These are phyloP conservation scores for Sclerotinia sclerotiorum DNA, from an alignment of 2,329 filamentous ascomycete genomes.

Conservation along the genomic window DNA sequence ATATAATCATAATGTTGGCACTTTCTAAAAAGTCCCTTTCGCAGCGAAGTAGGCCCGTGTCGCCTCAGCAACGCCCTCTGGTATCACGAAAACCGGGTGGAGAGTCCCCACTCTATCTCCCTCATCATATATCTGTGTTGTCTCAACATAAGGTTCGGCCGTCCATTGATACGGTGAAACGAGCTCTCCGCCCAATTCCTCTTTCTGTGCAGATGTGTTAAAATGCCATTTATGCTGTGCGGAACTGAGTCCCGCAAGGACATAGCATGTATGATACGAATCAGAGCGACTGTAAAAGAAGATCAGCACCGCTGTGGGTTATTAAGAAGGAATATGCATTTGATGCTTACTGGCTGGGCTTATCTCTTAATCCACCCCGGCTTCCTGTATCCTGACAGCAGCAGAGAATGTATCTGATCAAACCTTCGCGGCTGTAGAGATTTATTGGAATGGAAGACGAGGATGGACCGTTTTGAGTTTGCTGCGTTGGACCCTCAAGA, in stretches of 20 bases:
- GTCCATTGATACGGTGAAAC: slow-evolving; percentile 43
- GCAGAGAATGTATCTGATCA: slow-evolving; percentile 84
- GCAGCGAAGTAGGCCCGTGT: slow-evolving; percentile 37
- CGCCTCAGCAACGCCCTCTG: slow-evolving; percentile 52
- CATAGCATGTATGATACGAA: slow-evolving; percentile 91
- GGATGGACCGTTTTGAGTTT: slow-evolving; percentile 16
- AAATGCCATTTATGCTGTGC: slow-evolving; percentile 69
- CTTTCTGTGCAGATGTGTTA: slow-evolving; percentile 39
- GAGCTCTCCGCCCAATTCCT: slow-evolving; percentile 38
- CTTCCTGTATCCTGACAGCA: slow-evolving; percentile 76
- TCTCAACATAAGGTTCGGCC: slow-evolving; percentile 48
- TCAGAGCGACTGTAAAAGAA: slow-evolving; percentile 63
- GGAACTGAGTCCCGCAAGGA: slow-evolving; percentile 79
- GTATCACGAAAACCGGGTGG: slow-evolving; percentile 85
- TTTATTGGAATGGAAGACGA: slow-evolving; percentile 41
- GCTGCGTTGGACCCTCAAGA: slow-evolving; percentile 50
- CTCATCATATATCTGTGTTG: slow-evolving; percentile 66
- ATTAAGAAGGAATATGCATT: slow-evolving; percentile 23
- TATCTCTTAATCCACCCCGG: slow-evolving; percentile 84
- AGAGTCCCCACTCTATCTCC: slow-evolving; percentile 67
- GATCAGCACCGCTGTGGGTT: slow-evolving; percentile 27
- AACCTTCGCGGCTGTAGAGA: slow-evolving; percentile 78
- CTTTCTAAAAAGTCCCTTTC: slow-evolving; percentile 35
- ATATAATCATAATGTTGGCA: background rate
- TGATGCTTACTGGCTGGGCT: slow-evolving; percentile 76